These are phyloP conservation scores for Sugiyamaella neomexicana DNA, from an alignment of 1,139 yeast genomes.

Conservation along the genomic window DNA sequence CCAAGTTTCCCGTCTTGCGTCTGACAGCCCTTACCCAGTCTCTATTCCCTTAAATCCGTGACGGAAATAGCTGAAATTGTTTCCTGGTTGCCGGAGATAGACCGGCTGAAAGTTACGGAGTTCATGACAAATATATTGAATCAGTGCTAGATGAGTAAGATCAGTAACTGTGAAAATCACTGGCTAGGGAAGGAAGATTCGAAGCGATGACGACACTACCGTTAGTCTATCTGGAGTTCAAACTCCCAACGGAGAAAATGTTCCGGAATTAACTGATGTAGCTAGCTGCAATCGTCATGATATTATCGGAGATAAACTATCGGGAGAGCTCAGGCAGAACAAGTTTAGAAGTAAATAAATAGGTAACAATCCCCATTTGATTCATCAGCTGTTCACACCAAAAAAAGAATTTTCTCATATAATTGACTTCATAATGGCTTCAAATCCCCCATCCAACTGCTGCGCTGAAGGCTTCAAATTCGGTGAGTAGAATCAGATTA, in stretches of 20 bases:
- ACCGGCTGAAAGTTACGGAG: too few relatives aligned
- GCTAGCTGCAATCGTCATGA: background rate
- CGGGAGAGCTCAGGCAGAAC: background rate
- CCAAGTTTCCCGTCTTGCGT: background rate
- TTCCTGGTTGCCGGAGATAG: too few relatives aligned
- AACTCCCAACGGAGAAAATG: background rate
- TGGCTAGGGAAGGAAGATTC: too few relatives aligned
- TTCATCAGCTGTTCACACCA: background rate
- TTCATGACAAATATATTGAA: too few relatives aligned
- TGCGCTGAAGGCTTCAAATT: conserved; percentile 35
- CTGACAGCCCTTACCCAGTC: background rate
- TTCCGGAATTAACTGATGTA: background rate
- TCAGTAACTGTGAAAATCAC: too few relatives aligned
- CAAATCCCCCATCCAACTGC: conserved; percentile 36
- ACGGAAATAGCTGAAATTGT: background rate
- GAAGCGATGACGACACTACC: too few relatives aligned
- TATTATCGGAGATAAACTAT: background rate
- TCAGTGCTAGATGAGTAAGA: too few relatives aligned
- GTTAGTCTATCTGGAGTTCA: too few relatives aligned
- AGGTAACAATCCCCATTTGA: background rate
- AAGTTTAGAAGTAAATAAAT: background rate
- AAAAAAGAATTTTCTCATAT: too few relatives aligned
- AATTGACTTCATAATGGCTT: conserved; percentile 28
- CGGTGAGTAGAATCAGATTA: conserved; percentile 30
- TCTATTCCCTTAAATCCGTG: background rate